Base-by-base conservation (phyloP, 306 rosid species). In the Lathyrus oleraceus region DNA sequence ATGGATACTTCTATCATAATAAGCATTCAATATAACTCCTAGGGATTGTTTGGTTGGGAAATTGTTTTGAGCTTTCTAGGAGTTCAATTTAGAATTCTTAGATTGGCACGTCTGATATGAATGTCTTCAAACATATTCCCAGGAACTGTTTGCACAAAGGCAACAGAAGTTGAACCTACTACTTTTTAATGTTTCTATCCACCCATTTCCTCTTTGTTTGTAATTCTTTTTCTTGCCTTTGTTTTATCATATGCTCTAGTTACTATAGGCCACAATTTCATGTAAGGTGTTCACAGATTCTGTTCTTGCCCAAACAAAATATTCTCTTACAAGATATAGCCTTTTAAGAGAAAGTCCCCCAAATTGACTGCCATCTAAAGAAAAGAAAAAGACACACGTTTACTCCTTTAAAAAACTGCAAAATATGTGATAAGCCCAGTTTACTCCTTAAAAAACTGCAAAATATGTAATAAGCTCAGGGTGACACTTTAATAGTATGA, bases 1-100 rank as follows among this genome's bases (percentile, higher is more conserved):
- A 65, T 69, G 20, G 16, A 30, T 67, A 10, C 51, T 61, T 43
- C 16, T 25, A 61, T 81, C 40, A 52, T 8, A 61, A 44, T 28
- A 62, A 64, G 30, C 72, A 64, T 52, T 25, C 7, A 45, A 65
- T 48, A 58, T 68, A 66, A 51, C 36, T 17, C 25, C 20, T 17
- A 4, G 17, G 25, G 66, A 8, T 16, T 17, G 8, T 61, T 30
- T 9, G 4, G 66, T 35, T 16, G 4, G 14, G 8, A 1, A 32
- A 35, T 10, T 35, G 8, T 5, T 59, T n/a, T 61, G 17, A 56
- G 42, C 16, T 59, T 59, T 36, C 3, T 0, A 32, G 42, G 20
- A 35, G 36, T 61, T 60, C 36, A n/a, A n/a, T 59, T n/a, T n/a
- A 16, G 65, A 59, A 59, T 1, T 7, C 13, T 59, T 32, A 59